These are phyloP conservation scores for grape (Vitis vinifera) DNA, from an alignment of 164 flowering plant genomes.

Conservation along the genomic window DNA sequence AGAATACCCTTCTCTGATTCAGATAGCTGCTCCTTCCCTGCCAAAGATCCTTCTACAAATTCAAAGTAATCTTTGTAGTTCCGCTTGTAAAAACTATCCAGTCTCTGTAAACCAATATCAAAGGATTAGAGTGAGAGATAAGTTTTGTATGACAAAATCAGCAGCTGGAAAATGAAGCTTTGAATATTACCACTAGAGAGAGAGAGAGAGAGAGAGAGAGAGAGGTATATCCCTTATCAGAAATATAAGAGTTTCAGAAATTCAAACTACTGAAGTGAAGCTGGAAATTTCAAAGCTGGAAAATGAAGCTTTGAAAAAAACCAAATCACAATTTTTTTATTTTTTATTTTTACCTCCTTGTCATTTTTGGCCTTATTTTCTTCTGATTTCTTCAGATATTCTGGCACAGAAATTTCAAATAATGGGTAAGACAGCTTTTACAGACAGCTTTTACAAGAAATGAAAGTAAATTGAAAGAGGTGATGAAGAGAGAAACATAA, in stretches of 20 bases:
- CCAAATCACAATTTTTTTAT: no score
- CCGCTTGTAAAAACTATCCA: constrained; percentile 81
- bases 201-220: no score
- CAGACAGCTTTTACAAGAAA: neutral
- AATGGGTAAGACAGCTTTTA: neutral
- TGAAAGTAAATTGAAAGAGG: neutral
- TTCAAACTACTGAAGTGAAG: neutral
- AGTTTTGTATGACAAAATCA: neutral
- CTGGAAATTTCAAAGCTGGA: no score
- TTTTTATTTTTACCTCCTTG: constrained; percentile 58
- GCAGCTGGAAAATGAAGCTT: neutral
- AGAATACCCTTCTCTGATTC: constrained; percentile 88
- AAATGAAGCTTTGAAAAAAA: no score
- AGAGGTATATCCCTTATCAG: no score
- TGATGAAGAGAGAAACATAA: neutral
- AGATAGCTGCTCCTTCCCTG: constrained; percentile 49
- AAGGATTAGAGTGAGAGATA: neutral
- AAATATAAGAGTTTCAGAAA: no score
- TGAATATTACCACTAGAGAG: no score
- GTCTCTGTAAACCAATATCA: constrained; percentile 42
- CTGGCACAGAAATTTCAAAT: constrained; percentile 28
- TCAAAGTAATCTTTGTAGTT: constrained; percentile 93
- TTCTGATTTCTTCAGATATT: constrained; percentile 76
- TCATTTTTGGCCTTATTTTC: constrained; percentile 87
- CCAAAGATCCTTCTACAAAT: constrained; percentile 64